Percentiles rank a stretch among this genome's conserved stretches.
Conservation (phyloP, 2,329 filamentous ascomycete genomes). For the Fusarium buharicum region DNA sequence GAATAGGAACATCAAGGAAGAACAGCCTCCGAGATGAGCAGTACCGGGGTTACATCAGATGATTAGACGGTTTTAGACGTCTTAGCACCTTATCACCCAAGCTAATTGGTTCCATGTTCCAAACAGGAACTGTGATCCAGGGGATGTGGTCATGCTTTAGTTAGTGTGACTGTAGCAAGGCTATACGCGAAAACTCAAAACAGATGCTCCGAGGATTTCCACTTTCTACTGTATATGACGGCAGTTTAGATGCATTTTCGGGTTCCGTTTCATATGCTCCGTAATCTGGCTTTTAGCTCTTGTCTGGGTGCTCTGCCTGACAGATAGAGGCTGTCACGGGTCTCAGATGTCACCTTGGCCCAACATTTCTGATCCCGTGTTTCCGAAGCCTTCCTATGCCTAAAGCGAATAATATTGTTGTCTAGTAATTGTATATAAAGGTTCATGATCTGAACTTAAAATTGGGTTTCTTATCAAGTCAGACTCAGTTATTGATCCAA, state of each 20-base stretch:
- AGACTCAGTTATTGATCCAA: slow-evolving; percentile 11
- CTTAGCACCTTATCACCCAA: slow-evolving; percentile 1
- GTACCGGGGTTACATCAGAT: slow-evolving; percentile 18
- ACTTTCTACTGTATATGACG: background rate
- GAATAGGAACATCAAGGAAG: slow-evolving; percentile 27
- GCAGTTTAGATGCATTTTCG: background rate
- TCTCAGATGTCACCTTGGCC: background rate
- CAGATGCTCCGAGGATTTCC: slow-evolving; percentile 22
- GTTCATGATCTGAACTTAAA: background rate
- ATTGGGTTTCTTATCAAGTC: background rate
- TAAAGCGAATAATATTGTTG: background rate
- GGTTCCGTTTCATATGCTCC: slow-evolving; percentile 10
- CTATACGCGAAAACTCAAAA: slow-evolving; percentile 7
- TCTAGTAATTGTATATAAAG: slow-evolving; percentile 17
- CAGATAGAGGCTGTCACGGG: background rate
- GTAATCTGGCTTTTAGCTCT: background rate
- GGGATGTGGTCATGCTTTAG: background rate
- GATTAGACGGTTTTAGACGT: background rate
- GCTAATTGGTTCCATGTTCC: slow-evolving; percentile 6
- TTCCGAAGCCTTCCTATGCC: slow-evolving; percentile 13
- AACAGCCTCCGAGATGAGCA: slow-evolving; percentile 32
- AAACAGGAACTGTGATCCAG: slow-evolving; percentile 3
- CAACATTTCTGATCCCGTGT: slow-evolving; percentile 22
- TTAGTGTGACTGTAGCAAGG: background rate
- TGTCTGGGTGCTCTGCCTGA: background rate